These are phyloP conservation scores for Globisporangium iwayamae DNA, from an alignment of 352 stramenopile species.

Conservation along the genomic window DNA sequence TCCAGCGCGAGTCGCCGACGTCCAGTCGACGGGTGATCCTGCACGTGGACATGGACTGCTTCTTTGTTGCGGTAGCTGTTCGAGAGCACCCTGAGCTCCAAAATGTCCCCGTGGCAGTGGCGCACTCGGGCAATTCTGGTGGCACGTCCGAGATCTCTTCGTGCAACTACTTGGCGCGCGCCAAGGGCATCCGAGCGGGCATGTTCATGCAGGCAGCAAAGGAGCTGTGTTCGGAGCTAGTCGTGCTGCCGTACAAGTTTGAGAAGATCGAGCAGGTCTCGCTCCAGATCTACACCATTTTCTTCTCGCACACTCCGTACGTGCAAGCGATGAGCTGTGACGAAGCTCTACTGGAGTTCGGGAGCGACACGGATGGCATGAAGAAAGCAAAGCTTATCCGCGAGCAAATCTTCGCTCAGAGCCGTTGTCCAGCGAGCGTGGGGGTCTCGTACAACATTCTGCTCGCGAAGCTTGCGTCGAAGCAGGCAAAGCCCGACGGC, in stretches of 20 bases:
- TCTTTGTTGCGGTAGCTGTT: constrained; percentile 93
- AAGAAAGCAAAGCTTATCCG: constrained; percentile 70
- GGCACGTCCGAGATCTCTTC: constrained; percentile 92
- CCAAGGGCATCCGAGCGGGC: constrained; percentile 87
- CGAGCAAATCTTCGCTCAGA: constrained; percentile 66
- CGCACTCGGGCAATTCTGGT: constrained; percentile 75
- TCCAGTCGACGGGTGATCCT: constrained; percentile 84
- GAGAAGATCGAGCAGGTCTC: constrained; percentile 88
- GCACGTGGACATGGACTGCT: constrained; percentile 98
- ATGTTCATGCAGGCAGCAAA: constrained; percentile 95
- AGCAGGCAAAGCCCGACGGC: constrained; percentile 92
- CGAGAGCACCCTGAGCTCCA: constrained; percentile 70
- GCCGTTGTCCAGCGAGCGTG: constrained; percentile 90
- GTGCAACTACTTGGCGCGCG: constrained; percentile 94
- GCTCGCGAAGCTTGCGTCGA: constrained; percentile 91
- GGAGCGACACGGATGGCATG: constrained; percentile 47
- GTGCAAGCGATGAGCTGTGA: constrained; percentile 96
- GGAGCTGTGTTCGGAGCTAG: constrained; percentile 86
- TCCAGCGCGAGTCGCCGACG: constrained; percentile 28
- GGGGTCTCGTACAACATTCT: constrained; percentile 93
- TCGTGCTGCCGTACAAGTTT: constrained; percentile 95
- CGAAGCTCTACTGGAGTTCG: constrained; percentile 93
- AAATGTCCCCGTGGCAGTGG: constrained; percentile 87
- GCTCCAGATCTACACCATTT: constrained; percentile 91
- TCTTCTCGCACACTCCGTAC: constrained; percentile 79